Evolutionary conservation across 805 yeast species (phyloP), one percentile per base, ranked within the genome.

Genomic region (Ogataea paraovalis): DNA sequence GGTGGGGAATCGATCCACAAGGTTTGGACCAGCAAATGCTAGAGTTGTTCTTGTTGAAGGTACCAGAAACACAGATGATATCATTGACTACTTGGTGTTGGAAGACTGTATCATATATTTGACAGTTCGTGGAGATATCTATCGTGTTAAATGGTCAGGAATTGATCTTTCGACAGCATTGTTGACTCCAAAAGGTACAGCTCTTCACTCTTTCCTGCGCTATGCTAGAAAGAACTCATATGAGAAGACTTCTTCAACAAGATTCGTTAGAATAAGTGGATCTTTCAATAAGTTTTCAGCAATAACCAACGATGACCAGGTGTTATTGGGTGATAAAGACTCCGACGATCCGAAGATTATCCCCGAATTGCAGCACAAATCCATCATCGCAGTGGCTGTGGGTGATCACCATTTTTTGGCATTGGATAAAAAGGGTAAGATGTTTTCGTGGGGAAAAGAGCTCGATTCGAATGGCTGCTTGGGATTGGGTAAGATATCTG

Each of bases 401-500:
- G 95, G 92, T 1, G 94, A 87, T 60, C 80, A 84, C 57, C 95
- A 87, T 59, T 71, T 61, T 27, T 56, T 86, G 41, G 92, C 87
- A 0, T 65, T 86, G n/a, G 70, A 81, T 3, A 68, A 69, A 40
- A 67, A 70, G 16, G 94, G 94, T 0, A 70, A 75, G 2, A 51
- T 84, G 16, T 72, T 72, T 49, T 67, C 82, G 4, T 85, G 91
- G 92, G 94, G 94, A 0, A 45, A 72, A 13, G 92, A 86, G 57
- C 72, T 82, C 7, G 67, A 69, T 32, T 49, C 58, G 3, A 82
- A 87, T 60, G 94, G 94, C 7, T 82, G 87, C 56, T 60, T 86
- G n/a, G 94, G 94, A 0, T 55, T 85, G 3, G 92, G 87, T 1
- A 45, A 55, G 5, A 10, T 56, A 46, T 22, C 44, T 16, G 45